Conservation (phyloP, 345 rosid genomes). For the Erucastrum elatum region DNA sequence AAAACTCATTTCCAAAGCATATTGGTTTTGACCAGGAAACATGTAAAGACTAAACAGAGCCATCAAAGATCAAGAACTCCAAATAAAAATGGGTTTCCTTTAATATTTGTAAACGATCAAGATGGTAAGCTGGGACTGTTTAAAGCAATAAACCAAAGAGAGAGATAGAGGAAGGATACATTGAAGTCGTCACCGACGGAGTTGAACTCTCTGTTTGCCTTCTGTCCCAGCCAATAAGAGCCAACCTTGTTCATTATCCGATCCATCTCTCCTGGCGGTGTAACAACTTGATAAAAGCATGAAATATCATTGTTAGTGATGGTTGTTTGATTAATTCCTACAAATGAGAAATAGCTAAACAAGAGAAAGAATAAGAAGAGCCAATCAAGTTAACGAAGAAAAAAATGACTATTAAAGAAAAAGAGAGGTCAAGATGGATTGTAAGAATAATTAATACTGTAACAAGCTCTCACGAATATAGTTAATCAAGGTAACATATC, state of each 20-base stretch:
- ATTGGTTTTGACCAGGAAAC: slow-evolving; percentile 7
- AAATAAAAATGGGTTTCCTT: not conserved
- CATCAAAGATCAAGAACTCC: not conserved
- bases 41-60: not conserved
- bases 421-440: no score
- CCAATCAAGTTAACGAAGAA: no score
- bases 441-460: no score
- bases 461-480: no score
- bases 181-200: slow-evolving; percentile 87
- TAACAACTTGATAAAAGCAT: not conserved
- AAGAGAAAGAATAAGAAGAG: no score
- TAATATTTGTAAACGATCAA: not conserved
- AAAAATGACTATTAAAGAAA: no score
- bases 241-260: slow-evolving; percentile 87
- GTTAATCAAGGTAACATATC: no score
- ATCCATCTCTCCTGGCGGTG: slow-evolving; percentile 57
- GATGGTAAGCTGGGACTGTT: not conserved
- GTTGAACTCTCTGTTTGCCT: slow-evolving; percentile 73
- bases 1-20: not conserved
- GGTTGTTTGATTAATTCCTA: no score
- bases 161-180: slow-evolving; percentile 37
- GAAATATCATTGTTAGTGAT: no score
- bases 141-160: slow-evolving; percentile 1
- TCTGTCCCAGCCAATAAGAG: slow-evolving; percentile 74
- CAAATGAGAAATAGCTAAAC: no score